Conservation (phyloP, 805 yeast species). For the Tetrapisispora fleetii region DNA sequence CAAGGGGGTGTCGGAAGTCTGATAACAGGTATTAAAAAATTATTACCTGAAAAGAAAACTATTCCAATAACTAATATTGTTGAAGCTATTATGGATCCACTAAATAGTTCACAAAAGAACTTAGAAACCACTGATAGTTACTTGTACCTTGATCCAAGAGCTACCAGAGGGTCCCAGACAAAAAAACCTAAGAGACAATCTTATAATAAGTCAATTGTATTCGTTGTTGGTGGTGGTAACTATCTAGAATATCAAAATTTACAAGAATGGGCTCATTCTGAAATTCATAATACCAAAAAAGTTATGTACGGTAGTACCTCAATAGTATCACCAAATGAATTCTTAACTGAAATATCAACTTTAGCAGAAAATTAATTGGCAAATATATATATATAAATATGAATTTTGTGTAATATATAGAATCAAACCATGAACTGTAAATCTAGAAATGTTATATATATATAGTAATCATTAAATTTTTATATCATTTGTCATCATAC, state of each 20-base stretch:
- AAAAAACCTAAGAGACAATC: conserved; percentile 78
- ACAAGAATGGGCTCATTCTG: conserved; percentile 68
- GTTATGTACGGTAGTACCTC: conserved; percentile 85
- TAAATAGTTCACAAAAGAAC: conserved; percentile 50
- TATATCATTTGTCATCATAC: too few relatives aligned
- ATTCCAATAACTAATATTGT: conserved; percentile 86
- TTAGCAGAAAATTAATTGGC: conserved; percentile 33
- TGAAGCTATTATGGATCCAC: conserved; percentile 85
- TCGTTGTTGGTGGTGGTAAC: conserved; percentile 95
- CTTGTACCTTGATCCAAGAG: conserved; percentile 78
- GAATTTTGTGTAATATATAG: neutral
- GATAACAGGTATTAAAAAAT: conserved; percentile 76
- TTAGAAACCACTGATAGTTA: conserved; percentile 77
- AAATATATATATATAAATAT: neutral
- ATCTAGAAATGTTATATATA: too few relatives aligned
- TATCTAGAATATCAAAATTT: conserved; percentile 88
- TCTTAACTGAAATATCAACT: conserved; percentile 53
- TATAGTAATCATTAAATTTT: too few relatives aligned
- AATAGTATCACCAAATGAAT: conserved; percentile 58
- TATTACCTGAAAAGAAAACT: conserved; percentile 79
- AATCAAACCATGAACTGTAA: too few relatives aligned
- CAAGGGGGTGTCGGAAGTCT: conserved; percentile 86
- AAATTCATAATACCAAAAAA: conserved; percentile 36
- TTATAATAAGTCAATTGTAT: conserved; percentile 75
- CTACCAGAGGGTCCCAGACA: conserved; percentile 79